phyloP scores from a whole-genome alignment of 2,329 filamentous ascomycete genomes.

The Raffaelea deltoideospora region DNA sequence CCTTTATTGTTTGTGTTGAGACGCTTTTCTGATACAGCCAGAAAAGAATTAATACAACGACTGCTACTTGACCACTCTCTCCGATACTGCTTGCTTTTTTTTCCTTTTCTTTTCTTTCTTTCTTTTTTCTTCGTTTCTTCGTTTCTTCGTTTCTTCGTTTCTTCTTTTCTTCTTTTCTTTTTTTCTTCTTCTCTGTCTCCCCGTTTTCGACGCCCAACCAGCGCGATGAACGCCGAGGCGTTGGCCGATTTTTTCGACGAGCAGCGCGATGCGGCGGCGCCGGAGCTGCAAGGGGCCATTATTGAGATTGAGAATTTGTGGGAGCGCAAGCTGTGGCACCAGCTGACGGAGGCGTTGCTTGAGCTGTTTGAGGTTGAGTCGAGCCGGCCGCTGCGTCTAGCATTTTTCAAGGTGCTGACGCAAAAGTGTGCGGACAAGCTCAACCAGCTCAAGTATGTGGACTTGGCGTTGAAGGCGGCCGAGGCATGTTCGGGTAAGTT shows the following conservation, averaged over 20 bases:
- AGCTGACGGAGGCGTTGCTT: conserved; percentile 79
- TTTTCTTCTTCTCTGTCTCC: background rate
- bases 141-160: background rate
- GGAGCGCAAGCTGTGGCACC: conserved; percentile 99
- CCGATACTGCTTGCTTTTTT: too few relatives aligned
- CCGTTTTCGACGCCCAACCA: too few relatives aligned
- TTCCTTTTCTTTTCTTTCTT: too few relatives aligned
- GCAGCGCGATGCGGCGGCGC: conserved; percentile 74
- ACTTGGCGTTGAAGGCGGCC: conserved; percentile 74
- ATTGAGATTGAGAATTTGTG: conserved; percentile 90
- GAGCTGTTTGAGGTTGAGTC: conserved; percentile 73
- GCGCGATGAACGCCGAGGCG: conserved; percentile 64
- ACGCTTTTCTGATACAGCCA: too few relatives aligned
- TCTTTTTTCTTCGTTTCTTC: too few relatives aligned
- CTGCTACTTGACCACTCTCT: too few relatives aligned
- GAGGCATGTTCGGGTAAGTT: conserved; percentile 61
- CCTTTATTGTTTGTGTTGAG: too few relatives aligned
- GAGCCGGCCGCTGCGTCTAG: conserved; percentile 71
- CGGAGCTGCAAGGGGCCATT: conserved; percentile 76
- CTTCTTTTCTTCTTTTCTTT: too few relatives aligned
- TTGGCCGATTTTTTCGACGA: conserved; percentile 86
- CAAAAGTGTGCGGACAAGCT: conserved; percentile 96
- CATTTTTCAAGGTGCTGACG: conserved; percentile 89
- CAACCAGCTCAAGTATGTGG: conserved; percentile 95
- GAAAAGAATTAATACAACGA: too few relatives aligned